Evolutionary conservation across 2,329 filamentous ascomycete genomes (phyloP).

Genomic region (Pestalotiopsis sp.): DNA sequence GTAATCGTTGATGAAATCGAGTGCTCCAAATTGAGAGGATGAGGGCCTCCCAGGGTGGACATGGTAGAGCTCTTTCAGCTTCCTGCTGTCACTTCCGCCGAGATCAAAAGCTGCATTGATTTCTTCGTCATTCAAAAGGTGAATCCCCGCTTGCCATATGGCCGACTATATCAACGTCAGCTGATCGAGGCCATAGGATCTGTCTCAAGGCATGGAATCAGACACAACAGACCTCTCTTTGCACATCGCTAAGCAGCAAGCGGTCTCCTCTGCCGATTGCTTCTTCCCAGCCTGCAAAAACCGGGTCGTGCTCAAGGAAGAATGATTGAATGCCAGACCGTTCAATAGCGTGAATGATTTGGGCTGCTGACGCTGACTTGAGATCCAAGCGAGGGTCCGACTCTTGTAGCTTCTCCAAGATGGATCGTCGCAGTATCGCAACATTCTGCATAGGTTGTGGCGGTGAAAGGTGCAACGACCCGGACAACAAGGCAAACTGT

Average conservation of each 20-base stretch:
- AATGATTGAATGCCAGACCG: slow-evolving; percentile 41
- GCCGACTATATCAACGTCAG: slow-evolving; percentile 34
- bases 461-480: slow-evolving; percentile 43
- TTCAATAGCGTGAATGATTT: slow-evolving; percentile 35
- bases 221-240: slow-evolving; percentile 38
- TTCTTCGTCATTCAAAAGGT: slow-evolving; percentile 31
- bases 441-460: slow-evolving; percentile 39
- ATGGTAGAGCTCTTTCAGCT: slow-evolving; percentile 41
- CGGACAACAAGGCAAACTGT: slow-evolving; percentile 41
- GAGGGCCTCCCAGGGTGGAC: slow-evolving; percentile 40
- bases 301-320: slow-evolving; percentile 42
- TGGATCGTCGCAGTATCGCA: slow-evolving; percentile 28
- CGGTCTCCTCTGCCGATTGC: slow-evolving; percentile 33
- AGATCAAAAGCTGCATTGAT: slow-evolving; percentile 37
- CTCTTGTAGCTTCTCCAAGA: slow-evolving; percentile 31
- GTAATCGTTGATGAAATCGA: slow-evolving; percentile 40
- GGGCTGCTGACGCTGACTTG: slow-evolving; percentile 29
- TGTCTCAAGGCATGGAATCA: not conserved
- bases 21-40: slow-evolving; percentile 40
- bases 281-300: slow-evolving; percentile 38
- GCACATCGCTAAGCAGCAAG: slow-evolving; percentile 44
- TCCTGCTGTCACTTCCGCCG: slow-evolving; percentile 28
- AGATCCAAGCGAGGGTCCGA: slow-evolving; percentile 12
- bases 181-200: not conserved
- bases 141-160: slow-evolving; percentile 46